phyloP scores from a whole-genome alignment of 2,329 filamentous ascomycete species.

The Macroventuria anomochaeta region DNA sequence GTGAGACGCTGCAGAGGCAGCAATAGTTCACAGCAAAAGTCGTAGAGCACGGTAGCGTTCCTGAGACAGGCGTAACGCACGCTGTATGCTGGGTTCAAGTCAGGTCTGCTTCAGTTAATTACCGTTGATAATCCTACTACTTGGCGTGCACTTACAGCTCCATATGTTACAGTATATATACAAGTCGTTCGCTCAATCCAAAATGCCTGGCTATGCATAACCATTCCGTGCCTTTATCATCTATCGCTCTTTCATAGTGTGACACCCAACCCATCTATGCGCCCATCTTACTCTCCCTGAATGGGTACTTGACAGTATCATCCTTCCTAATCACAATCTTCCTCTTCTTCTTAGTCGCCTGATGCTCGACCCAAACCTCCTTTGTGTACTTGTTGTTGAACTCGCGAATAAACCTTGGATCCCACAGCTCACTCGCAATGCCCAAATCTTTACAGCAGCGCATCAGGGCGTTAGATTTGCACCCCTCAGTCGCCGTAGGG shows the following conservation, averaged over 20 bases:
- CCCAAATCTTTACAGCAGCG: conserved; percentile 98
- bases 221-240: background rate
- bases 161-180: conserved; percentile 10
- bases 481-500: conserved; percentile 92
- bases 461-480: conserved; percentile 97
- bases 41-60: too few relatives aligned
- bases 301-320: conserved; percentile 72
- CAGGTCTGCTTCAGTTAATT: too few relatives aligned
- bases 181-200: background rate
- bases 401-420: conserved; percentile 84
- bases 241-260: background rate
- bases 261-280: conserved; percentile 1
- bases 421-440: conserved; percentile 94
- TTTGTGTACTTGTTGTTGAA: conserved; percentile 78
- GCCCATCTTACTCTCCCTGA: conserved; percentile 56
- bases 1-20: too few relatives aligned
- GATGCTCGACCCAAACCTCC: conserved; percentile 90
- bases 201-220: background rate
- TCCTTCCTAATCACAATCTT: conserved; percentile 88
- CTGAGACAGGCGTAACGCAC: too few relatives aligned
- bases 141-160: background rate
- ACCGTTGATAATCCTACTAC: too few relatives aligned
- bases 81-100: too few relatives aligned
- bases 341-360: conserved; percentile 83
- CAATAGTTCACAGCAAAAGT: too few relatives aligned